Evolutionary conservation across 176 grass and related monocot species (phyloP).

Genomic region (Triticum monococcum): DNA sequence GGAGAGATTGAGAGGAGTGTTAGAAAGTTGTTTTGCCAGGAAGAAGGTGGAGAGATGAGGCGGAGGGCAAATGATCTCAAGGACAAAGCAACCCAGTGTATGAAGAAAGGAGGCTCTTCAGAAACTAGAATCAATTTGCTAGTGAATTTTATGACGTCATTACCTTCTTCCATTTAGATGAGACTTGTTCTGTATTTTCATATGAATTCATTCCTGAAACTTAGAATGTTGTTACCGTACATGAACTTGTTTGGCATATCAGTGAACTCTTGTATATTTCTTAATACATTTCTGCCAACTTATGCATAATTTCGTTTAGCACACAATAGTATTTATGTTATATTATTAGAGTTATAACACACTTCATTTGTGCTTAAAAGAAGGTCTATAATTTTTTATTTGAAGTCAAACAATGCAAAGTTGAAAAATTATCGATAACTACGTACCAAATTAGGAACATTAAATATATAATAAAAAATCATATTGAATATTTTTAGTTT

Average conservation of each 20-base stretch:
- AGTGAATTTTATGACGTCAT: slow-evolving; percentile 6
- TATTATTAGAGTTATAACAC: too few relatives aligned
- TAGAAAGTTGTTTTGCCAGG: not conserved
- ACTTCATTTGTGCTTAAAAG: too few relatives aligned
- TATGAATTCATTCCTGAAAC: not conserved
- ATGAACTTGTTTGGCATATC: not conserved
- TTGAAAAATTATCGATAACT: too few relatives aligned
- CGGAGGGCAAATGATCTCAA: not conserved
- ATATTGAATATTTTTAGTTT: too few relatives aligned
- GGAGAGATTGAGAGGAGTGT: not conserved
- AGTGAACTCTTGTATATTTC: not conserved
- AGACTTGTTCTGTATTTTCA: not conserved
- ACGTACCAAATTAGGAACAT: too few relatives aligned
- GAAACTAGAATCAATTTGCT: not conserved
- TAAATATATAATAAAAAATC: too few relatives aligned
- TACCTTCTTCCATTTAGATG: not conserved
- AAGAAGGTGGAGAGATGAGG: slow-evolving; percentile 19
- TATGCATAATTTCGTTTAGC: not conserved
- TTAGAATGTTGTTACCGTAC: not conserved
- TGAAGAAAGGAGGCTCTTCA: slow-evolving; percentile 13
- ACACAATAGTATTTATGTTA: not conserved
- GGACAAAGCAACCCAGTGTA: not conserved
- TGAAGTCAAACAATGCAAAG: too few relatives aligned
- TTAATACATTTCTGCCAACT: not conserved
- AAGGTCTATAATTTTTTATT: too few relatives aligned